A percentile compares a stretch with the other conserved stretches of the same genome.
These are phyloP conservation scores for Symbiodinium natans DNA, from an alignment of 73 alveolate species.

Conservation along the genomic window DNA sequence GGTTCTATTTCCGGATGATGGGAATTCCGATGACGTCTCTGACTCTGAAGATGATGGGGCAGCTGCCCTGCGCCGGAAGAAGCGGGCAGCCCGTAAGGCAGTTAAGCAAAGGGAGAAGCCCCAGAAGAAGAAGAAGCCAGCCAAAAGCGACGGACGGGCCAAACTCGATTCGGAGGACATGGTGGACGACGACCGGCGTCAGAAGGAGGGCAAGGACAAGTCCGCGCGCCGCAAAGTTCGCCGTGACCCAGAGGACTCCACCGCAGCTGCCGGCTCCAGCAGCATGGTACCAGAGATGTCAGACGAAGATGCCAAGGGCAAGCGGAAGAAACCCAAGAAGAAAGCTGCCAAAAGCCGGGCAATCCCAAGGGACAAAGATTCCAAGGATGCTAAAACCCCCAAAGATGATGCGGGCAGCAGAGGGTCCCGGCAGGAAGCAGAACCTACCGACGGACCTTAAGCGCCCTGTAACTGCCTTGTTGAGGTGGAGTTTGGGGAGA, in stretches of 20 bases:
- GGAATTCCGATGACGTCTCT: slow-evolving; percentile 86
- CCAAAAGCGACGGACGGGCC: not conserved
- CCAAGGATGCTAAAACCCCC: slow-evolving; percentile 56
- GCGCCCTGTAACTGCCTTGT: no score
- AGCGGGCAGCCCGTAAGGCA: slow-evolving; percentile 83
- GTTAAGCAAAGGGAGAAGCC: slow-evolving; percentile 52
- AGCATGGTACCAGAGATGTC: not conserved
- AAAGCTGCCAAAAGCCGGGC: slow-evolving; percentile 51
- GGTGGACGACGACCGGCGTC: not conserved
- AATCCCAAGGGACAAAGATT: not conserved
- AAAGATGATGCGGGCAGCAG: not conserved
- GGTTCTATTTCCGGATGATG: slow-evolving; percentile 86
- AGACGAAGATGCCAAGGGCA: slow-evolving; percentile 8
- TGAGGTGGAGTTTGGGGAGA: not conserved
- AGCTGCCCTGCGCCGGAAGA: slow-evolving; percentile 80
- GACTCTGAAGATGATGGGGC: slow-evolving; percentile 79
- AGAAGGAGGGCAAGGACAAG: not conserved
- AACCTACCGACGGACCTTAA: no score
- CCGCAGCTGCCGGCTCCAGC: not conserved
- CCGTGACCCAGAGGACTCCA: not conserved
- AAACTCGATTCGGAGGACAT: slow-evolving; percentile 2
- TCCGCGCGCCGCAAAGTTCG: not conserved
- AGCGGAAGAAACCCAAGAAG: slow-evolving; percentile 15
- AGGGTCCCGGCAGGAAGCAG: not conserved
- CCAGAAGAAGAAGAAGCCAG: not conserved